Base-by-base conservation (phyloP, 257 asterid species). In the Lithospermum erythrorhizon region DNA sequence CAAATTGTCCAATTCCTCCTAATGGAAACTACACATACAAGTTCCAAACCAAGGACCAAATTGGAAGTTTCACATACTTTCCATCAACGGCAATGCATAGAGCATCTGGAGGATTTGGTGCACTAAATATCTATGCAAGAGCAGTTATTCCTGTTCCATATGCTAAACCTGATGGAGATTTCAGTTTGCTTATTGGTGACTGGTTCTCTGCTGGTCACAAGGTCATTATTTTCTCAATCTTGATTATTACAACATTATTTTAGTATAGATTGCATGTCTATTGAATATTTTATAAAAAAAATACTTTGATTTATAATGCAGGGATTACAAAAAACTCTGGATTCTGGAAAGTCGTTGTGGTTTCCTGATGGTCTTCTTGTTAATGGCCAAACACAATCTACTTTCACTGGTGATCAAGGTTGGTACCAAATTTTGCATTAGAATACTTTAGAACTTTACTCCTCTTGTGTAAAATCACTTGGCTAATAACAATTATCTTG, bases 111-210 rank as follows among this genome's bases (percentile, higher is more conserved):
- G 95, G 88, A 0, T 87, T 82, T 37, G 94, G 95, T 6, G 83
- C 87, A 0, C 75, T 87, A 22, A 87, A 80, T 45, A 76, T 84
- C 61, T 73, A 73, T 57, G 84, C 94, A 3, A 76, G 95, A 72
- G 82, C 95, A 13, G 95, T 82, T 32, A 87, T 87, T 57, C 76
- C 95, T 1, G 86, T 87, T 69, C 95, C 95, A 0, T 84, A 87
- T 53, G 65, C 86, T 25, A 78, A 63, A 67, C 95, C 90, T 22
- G 85, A 55, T 49, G 95, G 82, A 19, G 94, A 87, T 53, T 87
- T 78, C 75, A 84, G 70, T 73, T 69, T 87, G 56, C 90, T 87
- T 56, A 61, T 84, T 30, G 90, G 94, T 24, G 95, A 87, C 75
- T 87, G 94, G 95, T 82, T 71, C 65, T 71, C 66, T 52, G 47